Percentiles rank a stretch among this genome's conserved stretches.
phyloP scores from a whole-genome alignment of 2,329 filamentous ascomycete genomes.

The Phialocephala subalpina region DNA sequence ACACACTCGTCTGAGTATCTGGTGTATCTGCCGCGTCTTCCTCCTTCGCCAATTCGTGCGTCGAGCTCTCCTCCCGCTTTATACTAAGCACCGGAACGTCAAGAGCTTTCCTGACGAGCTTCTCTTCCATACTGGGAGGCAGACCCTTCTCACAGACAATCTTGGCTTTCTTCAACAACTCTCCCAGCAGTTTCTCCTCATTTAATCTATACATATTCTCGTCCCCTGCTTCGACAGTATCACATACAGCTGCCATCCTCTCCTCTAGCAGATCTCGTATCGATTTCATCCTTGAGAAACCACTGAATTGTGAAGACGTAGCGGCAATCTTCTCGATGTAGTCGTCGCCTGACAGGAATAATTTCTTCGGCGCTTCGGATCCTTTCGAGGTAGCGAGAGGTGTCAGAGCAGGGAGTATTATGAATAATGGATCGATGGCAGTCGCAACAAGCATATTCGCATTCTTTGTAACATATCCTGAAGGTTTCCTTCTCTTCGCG shows the following conservation, averaged over 20 bases:
- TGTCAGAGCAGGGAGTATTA: slow-evolving; percentile 77
- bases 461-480: slow-evolving; percentile 67
- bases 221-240: slow-evolving; percentile 82
- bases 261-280: slow-evolving; percentile 62
- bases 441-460: slow-evolving; percentile 87
- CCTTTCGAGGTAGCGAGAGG: slow-evolving; percentile 50
- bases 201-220: slow-evolving; percentile 87
- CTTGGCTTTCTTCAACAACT: slow-evolving; percentile 76
- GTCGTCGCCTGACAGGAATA: slow-evolving; percentile 76
- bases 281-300: slow-evolving; percentile 58
- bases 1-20: slow-evolving; percentile 41
- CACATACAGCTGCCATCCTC: slow-evolving; percentile 77
- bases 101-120: slow-evolving; percentile 78
- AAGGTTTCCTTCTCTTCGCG: slow-evolving; percentile 31
- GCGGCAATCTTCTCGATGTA: slow-evolving; percentile 70
- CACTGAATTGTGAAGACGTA: slow-evolving; percentile 63
- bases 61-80: slow-evolving; percentile 60
- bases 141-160: slow-evolving; percentile 71
- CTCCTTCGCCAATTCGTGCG: slow-evolving; percentile 41
- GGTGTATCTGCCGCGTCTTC: slow-evolving; percentile 44
- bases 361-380: slow-evolving; percentile 60
- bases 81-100: slow-evolving; percentile 79
- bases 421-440: slow-evolving; percentile 82
- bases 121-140: slow-evolving; percentile 84
- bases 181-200: slow-evolving; percentile 70